Evolutionary conservation across 192 early-diverging fungal species (phyloP).

Genomic region (Coemansia sp.): DNA sequence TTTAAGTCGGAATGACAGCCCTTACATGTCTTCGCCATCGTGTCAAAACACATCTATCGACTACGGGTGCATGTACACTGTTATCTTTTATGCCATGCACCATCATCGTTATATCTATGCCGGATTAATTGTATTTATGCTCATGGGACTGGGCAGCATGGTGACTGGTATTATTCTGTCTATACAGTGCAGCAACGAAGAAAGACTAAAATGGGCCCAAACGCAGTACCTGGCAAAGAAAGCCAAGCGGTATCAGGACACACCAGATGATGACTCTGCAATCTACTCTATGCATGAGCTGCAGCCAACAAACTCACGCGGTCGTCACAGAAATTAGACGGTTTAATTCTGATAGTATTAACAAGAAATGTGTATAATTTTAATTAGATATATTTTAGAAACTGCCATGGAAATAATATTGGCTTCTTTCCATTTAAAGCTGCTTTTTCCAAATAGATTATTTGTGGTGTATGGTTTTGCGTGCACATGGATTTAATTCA

Average conservation of each 20-base stretch:
- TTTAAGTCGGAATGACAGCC: slow-evolving; percentile 28
- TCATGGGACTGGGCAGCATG: slow-evolving; percentile 26
- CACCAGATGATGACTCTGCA: slow-evolving; percentile 5
- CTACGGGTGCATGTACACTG: slow-evolving; percentile 35
- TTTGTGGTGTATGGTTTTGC: too few relatives aligned
- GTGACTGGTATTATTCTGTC: slow-evolving; percentile 21
- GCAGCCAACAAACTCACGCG: background rate
- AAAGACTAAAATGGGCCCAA: slow-evolving; percentile 19
- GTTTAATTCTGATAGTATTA: background rate
- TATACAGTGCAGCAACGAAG: slow-evolving; percentile 20
- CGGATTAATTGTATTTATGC: slow-evolving; percentile 26
- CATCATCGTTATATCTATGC: slow-evolving; percentile 35
- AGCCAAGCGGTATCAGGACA: slow-evolving; percentile 1
- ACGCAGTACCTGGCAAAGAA: slow-evolving; percentile 24
- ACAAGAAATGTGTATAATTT: too few relatives aligned
- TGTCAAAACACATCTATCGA: slow-evolving; percentile 13
- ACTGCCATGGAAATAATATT: too few relatives aligned
- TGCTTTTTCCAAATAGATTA: too few relatives aligned
- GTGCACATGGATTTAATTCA: too few relatives aligned
- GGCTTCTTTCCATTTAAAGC: too few relatives aligned
- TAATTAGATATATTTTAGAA: too few relatives aligned
- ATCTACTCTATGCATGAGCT: slow-evolving; percentile 5
- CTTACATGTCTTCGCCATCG: slow-evolving; percentile 17
- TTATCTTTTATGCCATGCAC: slow-evolving; percentile 30
- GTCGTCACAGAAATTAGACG: background rate